Conservation (phyloP, 2,329 filamentous ascomycete genomes). For the Thielaviopsis euricoi region DNA sequence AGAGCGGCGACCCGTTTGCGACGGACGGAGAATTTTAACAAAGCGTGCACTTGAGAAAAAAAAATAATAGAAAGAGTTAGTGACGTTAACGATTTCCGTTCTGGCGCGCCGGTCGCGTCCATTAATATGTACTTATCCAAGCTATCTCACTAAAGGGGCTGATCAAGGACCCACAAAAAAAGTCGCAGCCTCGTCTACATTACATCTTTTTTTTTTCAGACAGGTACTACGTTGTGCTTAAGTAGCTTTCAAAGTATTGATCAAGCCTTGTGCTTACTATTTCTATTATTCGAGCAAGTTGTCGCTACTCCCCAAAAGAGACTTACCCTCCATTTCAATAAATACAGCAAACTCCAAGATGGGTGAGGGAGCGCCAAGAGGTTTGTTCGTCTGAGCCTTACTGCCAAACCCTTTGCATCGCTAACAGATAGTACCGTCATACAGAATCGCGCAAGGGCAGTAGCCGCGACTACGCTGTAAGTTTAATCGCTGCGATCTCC, state of each 20-base stretch:
- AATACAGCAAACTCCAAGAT: slow-evolving; percentile 29
- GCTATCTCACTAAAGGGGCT: slow-evolving; percentile 6
- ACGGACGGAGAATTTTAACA: neutral
- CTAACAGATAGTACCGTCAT: slow-evolving; percentile 3
- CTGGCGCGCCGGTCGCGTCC: slow-evolving; percentile 3
- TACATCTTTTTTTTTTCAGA: neutral
- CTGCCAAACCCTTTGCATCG: neutral
- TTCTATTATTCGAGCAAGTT: slow-evolving; percentile 1
- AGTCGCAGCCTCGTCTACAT: slow-evolving; percentile 11
- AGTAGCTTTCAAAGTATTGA: neutral
- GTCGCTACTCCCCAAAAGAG: neutral
- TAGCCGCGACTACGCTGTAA: slow-evolving; percentile 34
- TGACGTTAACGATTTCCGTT: neutral
- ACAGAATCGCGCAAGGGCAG: slow-evolving; percentile 33
- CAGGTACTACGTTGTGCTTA: neutral
- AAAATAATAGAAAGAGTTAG: slow-evolving; percentile 2
- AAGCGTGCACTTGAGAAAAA: neutral
- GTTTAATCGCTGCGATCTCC: slow-evolving; percentile 14
- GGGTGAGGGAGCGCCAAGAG: slow-evolving; percentile 43
- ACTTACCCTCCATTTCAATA: neutral
- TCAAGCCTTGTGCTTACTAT: neutral
- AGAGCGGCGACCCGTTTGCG: neutral
- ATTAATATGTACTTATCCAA: slow-evolving; percentile 3
- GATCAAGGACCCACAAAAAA: slow-evolving; percentile 8
- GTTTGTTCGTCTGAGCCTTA: slow-evolving; percentile 2